Evolutionary conservation across 768 basidiomycete genomes (phyloP).

Genomic region (Mycena albidolilacea): DNA sequence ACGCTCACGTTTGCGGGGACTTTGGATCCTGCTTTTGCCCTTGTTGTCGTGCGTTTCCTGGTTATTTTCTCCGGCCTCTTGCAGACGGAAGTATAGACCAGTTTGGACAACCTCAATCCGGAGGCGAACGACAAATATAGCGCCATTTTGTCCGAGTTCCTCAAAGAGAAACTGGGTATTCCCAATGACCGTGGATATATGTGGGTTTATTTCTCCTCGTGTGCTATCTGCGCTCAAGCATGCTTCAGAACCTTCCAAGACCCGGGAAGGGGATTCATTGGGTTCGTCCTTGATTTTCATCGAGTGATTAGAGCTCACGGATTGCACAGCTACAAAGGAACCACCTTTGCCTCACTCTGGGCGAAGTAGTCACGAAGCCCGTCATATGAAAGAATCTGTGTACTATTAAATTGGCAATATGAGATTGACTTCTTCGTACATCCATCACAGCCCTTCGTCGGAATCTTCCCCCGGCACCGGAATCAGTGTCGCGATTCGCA

Average conservation of each 20-base stretch:
- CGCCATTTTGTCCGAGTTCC: constrained; percentile 56
- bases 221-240: background rate
- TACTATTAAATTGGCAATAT: background rate
- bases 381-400: background rate
- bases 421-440: background rate
- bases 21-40: constrained; percentile 64
- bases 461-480: constrained; percentile 8
- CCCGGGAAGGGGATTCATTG: constrained; percentile 41
- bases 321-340: constrained; percentile 34
- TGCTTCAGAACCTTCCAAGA: constrained; percentile 38
- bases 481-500: constrained; percentile 7
- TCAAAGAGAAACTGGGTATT: constrained; percentile 55
- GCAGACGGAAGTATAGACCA: constrained; percentile 62
- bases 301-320: background rate
- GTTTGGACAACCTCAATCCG: constrained; percentile 69
- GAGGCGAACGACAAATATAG: constrained; percentile 68
- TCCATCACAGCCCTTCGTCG: background rate
- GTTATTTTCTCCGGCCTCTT: background rate
- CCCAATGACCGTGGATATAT: constrained; percentile 57
- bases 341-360: constrained; percentile 40
- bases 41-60: constrained; percentile 65
- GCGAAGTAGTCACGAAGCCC: constrained; percentile 6
- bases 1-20: constrained; percentile 67
- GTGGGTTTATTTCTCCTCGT: constrained; percentile 39
- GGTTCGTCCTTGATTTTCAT: constrained; percentile 27